These are phyloP conservation scores for Catharanthus roseus DNA, from an alignment of 257 asterid genomes.

Conservation along the genomic window DNA sequence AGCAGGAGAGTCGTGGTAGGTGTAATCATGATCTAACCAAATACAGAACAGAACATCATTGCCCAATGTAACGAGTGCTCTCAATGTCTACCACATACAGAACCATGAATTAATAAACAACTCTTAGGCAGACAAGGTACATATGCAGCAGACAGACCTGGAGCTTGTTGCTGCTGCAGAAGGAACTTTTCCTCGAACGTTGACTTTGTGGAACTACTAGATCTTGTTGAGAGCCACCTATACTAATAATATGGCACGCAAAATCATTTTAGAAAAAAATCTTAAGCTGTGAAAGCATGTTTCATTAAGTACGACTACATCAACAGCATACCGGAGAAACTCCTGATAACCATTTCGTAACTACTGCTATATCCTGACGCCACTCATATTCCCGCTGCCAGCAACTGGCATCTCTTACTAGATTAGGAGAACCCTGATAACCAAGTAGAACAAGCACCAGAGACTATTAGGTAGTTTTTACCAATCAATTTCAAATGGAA, in stretches of 20 bases:
- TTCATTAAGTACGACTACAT: slow-evolving; percentile 13
- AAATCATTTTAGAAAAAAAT: slow-evolving; percentile 29
- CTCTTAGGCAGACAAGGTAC: slow-evolving; percentile 7
- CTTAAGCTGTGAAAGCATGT: not conserved
- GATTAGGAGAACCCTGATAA: slow-evolving; percentile 75
- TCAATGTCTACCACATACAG: not conserved
- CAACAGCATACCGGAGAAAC: slow-evolving; percentile 81
- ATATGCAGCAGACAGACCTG: slow-evolving; percentile 49
- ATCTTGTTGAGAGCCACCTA: slow-evolving; percentile 94
- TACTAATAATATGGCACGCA: slow-evolving; percentile 55
- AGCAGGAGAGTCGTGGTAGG: not conserved
- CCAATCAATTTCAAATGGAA: not conserved
- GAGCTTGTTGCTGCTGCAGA: slow-evolving; percentile 80
- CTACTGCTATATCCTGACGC: slow-evolving; percentile 99
- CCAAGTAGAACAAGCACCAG: slow-evolving; percentile 7
- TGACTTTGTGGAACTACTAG: slow-evolving; percentile 60
- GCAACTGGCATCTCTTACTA: slow-evolving; percentile 90
- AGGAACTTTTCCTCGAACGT: slow-evolving; percentile 92
- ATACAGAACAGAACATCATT: not conserved
- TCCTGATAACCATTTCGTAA: slow-evolving; percentile 96
- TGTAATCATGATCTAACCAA: not conserved
- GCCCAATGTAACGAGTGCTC: not conserved
- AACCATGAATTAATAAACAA: not conserved
- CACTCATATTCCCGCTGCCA: slow-evolving; percentile 97
- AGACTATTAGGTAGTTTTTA: slow-evolving; percentile 11